These are phyloP conservation scores for Exobasidium rhododendri DNA, from an alignment of 1,284 basidiomycete species.

Conservation along the genomic window DNA sequence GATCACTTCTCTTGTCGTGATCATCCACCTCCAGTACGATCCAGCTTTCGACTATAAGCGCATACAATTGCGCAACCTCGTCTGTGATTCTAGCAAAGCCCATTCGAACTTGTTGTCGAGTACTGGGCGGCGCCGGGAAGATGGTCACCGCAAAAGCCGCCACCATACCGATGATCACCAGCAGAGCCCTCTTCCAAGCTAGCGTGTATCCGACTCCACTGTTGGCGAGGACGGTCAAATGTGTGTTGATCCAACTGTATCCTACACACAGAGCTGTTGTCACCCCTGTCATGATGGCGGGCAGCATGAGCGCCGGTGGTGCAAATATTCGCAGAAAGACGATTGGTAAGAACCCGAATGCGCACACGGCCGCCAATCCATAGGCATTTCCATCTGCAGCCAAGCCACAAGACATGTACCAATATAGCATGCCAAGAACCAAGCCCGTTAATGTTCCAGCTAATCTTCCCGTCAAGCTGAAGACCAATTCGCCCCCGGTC, in stretches of 20 bases:
- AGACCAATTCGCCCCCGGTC: conserved; percentile 47
- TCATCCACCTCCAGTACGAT: conserved; percentile 25
- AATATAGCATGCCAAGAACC: conserved; percentile 61
- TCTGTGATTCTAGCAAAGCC: conserved; percentile 56
- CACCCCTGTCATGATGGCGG: conserved; percentile 52
- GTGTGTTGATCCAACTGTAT: conserved; percentile 66
- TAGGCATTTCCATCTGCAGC: conserved; percentile 62
- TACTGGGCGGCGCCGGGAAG: conserved; percentile 61
- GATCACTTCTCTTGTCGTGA: conserved; percentile 16
- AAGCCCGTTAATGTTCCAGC: conserved; percentile 60
- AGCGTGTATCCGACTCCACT: conserved; percentile 62
- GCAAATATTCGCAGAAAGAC: conserved; percentile 62
- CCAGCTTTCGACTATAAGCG: conserved; percentile 26
- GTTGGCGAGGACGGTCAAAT: conserved; percentile 58
- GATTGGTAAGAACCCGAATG: conserved; percentile 61
- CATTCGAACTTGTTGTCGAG: conserved; percentile 60
- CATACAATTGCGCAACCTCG: conserved; percentile 24
- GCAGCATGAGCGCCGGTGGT: conserved; percentile 57
- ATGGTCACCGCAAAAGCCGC: conserved; percentile 60
- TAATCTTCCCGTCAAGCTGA: conserved; percentile 60
- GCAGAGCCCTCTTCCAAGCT: conserved; percentile 60
- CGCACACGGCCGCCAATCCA: conserved; percentile 62
- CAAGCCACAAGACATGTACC: conserved; percentile 63
- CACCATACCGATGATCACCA: conserved; percentile 59
- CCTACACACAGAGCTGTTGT: conserved; percentile 59